Evolutionary conservation across 73 alveolate species (phyloP), one percentile per base, ranked within the genome.

Genomic region (Durusdinium trenchii): DNA sequence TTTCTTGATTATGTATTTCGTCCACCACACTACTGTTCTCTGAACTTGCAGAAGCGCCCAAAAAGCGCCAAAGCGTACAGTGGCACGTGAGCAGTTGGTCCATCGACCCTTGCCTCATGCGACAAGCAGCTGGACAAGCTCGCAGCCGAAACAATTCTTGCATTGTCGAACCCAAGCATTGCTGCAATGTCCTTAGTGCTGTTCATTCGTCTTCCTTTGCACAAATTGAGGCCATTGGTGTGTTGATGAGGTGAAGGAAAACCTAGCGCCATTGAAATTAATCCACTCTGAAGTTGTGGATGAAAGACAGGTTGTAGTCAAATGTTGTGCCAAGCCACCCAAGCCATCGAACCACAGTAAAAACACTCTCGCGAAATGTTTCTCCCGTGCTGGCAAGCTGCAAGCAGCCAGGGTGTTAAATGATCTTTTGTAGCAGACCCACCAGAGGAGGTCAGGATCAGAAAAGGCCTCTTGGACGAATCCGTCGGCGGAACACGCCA

Each of bases 151-250:
- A 91, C 98, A 51, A 91, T 78, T 67, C 71, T 91, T n/a, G 98
- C 87, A n/a, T 50, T 69, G 98, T 91, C 98, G 26, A 91, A 91
- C 42, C 98, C 98, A 32, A 60, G 79, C 98, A 91, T 91, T 23
- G 98, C 57, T 60, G 78, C 89, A 62, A 91, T 89, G 50, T 91
- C 98, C 98, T 91, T 54, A 4, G n/a, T n/a, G n/a, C n/a, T n/a
- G n/a, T n/a, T n/a, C n/a, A n/a, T n/a, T n/a, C n/a, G n/a, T n/a
- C n/a, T n/a, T n/a, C n/a, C n/a, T n/a, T n/a, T n/a, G n/a, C n/a
- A n/a, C n/a, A n/a, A n/a, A n/a, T n/a, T n/a, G n/a, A n/a, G n/a
- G n/a, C n/a, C n/a, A n/a, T n/a, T n/a, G n/a, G n/a, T n/a, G n/a
- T n/a, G n/a, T n/a, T n/a, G n/a, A n/a, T n/a, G n/a, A n/a, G n/a